phyloP scores from a whole-genome alignment of 441 rosid species.

The Pelargonium fulgidum region DNA sequence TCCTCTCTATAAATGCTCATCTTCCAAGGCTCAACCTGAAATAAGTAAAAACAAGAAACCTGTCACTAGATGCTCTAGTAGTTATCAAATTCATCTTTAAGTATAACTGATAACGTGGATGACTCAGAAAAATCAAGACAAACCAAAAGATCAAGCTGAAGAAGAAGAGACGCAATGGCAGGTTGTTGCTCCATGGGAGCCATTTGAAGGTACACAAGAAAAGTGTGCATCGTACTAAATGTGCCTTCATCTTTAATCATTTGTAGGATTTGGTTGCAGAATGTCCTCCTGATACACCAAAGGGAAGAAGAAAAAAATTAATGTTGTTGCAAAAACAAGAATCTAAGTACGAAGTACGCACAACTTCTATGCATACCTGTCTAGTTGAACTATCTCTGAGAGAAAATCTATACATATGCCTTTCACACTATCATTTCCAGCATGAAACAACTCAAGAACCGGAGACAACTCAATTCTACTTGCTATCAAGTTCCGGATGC shows the following conservation, averaged over 20 bases:
- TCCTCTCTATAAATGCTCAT: conserved; percentile 79
- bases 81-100: background rate
- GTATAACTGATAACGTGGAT: conserved; percentile 3
- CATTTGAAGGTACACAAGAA: conserved; percentile 69
- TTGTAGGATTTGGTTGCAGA: conserved; percentile 45
- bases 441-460: conserved; percentile 55
- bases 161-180: conserved; percentile 51
- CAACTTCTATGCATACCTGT: conserved; percentile 35
- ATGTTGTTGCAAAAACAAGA: background rate
- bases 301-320: background rate
- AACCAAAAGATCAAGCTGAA: conserved; percentile 67
- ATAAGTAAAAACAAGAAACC: conserved; percentile 7
- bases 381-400: conserved; percentile 42
- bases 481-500: conserved; percentile 42
- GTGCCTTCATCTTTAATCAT: conserved; percentile 53
- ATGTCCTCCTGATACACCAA: conserved; percentile 39
- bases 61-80: conserved; percentile 9
- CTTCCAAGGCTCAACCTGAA: conserved; percentile 55
- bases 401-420: conserved; percentile 52
- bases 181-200: conserved; percentile 64
- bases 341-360: background rate
- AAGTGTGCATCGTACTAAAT: conserved; percentile 61
- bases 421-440: conserved; percentile 44
- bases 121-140: conserved; percentile 13
- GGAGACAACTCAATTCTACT: conserved; percentile 36